Evolutionary conservation across 2,329 filamentous ascomycete genomes (phyloP).

Genomic region (Penicillium vulpinum): DNA sequence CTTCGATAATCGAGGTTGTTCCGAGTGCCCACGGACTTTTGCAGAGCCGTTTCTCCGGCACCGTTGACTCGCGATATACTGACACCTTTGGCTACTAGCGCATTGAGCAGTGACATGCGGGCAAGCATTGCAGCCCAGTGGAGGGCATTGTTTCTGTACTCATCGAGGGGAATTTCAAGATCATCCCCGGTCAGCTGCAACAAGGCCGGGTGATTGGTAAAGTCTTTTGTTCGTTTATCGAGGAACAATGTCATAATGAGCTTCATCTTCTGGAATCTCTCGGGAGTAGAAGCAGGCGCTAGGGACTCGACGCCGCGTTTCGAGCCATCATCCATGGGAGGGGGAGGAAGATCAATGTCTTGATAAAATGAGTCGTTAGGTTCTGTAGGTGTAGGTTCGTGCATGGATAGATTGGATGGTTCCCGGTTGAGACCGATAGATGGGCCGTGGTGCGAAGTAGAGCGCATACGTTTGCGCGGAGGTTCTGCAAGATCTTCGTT

Average conservation of each 20-base stretch:
- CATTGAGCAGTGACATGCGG: constrained; percentile 75
- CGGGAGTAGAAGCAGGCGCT: constrained; percentile 57
- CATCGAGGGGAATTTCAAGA: constrained; percentile 88
- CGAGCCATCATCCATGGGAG: constrained; percentile 31
- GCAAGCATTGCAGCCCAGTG: constrained; percentile 96
- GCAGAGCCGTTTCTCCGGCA: constrained; percentile 86
- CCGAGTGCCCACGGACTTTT: constrained; percentile 88
- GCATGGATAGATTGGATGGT: constrained; percentile 38
- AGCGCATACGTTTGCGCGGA: constrained; percentile 72
- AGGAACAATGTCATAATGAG: constrained; percentile 81
- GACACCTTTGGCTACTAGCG: constrained; percentile 79
- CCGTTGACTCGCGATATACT: constrained; percentile 86
- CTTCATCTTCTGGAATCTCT: constrained; percentile 76
- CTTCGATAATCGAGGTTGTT: constrained; percentile 91
- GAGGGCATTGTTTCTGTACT: constrained; percentile 79
- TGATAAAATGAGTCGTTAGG: constrained; percentile 51
- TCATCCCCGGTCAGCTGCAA: constrained; percentile 74
- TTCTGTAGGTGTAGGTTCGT: constrained; percentile 47
- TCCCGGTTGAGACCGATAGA: constrained; percentile 39
- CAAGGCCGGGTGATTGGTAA: constrained; percentile 73
- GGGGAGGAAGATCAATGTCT: constrained; percentile 36
- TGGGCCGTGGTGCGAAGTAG: constrained; percentile 52
- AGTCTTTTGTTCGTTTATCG: constrained; percentile 69
- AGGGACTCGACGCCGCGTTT: constrained; percentile 43
- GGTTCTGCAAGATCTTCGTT: constrained; percentile 67